Evolutionary conservation across 2,329 filamentous ascomycete genomes (phyloP).

Genomic region (Lachnellula cervina): DNA sequence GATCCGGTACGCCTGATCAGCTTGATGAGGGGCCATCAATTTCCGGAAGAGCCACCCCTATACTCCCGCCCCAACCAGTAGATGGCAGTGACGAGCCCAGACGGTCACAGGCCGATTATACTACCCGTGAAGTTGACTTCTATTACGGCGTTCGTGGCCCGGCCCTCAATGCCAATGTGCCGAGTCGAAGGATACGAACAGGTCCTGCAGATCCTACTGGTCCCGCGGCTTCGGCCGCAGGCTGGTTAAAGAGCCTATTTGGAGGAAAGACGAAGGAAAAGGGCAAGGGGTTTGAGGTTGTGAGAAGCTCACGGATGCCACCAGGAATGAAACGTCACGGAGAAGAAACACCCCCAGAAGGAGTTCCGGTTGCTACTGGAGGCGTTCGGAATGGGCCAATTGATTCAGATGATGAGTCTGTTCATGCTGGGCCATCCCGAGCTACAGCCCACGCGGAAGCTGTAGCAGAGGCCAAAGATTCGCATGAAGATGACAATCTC

Average conservation of each 20-base stretch:
- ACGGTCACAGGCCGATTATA: slow-evolving; percentile 66
- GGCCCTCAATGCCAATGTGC: slow-evolving; percentile 74
- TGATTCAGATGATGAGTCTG: slow-evolving; percentile 57
- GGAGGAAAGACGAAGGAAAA: slow-evolving; percentile 89
- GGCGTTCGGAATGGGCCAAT: slow-evolving; percentile 49
- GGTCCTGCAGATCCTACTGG: slow-evolving; percentile 93
- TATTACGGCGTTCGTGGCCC: slow-evolving; percentile 92
- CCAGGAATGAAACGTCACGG: slow-evolving; percentile 63
- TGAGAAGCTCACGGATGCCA: slow-evolving; percentile 82
- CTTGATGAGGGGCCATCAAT: slow-evolving; percentile 37
- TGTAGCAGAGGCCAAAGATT: slow-evolving; percentile 10
- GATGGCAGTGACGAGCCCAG: slow-evolving; percentile 25
- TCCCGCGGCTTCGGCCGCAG: slow-evolving; percentile 80
- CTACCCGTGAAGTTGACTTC: slow-evolving; percentile 91
- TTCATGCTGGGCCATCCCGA: slow-evolving; percentile 33
- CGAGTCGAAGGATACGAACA: slow-evolving; percentile 81
- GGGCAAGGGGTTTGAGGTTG: slow-evolving; percentile 94
- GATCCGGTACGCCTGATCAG: slow-evolving; percentile 35
- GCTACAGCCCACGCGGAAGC: slow-evolving; percentile 9
- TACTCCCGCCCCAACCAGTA: slow-evolving; percentile 34
- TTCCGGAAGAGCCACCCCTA: slow-evolving; percentile 43
- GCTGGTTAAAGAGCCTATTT: slow-evolving; percentile 79
- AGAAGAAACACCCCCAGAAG: slow-evolving; percentile 62
- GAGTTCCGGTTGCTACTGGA: slow-evolving; percentile 53
- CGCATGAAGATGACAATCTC: slow-evolving; percentile 23